Evolutionary conservation across 116 monocot genomes (phyloP).

Genomic region (Phalaenopsis hybrid): DNA sequence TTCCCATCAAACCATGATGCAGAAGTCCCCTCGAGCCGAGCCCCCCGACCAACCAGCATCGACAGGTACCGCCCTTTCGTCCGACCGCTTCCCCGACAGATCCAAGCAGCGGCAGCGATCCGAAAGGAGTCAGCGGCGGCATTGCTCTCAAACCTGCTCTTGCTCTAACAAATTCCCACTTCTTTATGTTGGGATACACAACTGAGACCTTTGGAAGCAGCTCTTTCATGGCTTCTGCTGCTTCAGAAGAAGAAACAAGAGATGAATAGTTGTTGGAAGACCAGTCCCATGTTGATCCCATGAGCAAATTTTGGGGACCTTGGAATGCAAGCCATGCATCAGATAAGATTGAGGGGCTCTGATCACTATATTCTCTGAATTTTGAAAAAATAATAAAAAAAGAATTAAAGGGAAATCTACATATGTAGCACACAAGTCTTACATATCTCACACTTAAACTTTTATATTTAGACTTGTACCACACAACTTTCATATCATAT

Average conservation of each 20-base stretch:
- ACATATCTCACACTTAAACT: too few species aligned
- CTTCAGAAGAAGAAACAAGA: constrained; percentile 47
- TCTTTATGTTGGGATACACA: constrained; percentile 76
- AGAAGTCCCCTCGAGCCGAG: constrained; percentile 87
- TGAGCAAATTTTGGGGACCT: constrained; percentile 40
- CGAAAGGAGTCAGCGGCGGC: constrained; percentile 69
- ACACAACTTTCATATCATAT: too few species aligned
- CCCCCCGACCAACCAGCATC: constrained; percentile 71
- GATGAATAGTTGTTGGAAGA: constrained; percentile 41
- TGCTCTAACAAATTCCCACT: constrained; percentile 57
- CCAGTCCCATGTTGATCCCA: constrained; percentile 99
- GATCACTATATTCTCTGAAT: constrained; percentile 25
- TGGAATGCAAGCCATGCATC: constrained; percentile 93
- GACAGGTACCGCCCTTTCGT: constrained; percentile 10
- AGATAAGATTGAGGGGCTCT: constrained; percentile 71
- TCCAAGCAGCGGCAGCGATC: constrained; percentile 79
- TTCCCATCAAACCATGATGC: constrained; percentile 84
- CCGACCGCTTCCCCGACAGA: constrained; percentile 41
- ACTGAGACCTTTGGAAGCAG: constrained; percentile 58
- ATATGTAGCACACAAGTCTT: too few species aligned
- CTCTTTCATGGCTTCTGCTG: constrained; percentile 40
- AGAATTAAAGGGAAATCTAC: too few species aligned
- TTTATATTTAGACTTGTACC: too few species aligned
- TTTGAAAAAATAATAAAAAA: neutral
- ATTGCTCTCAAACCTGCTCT: constrained; percentile 79